Base-by-base conservation (phyloP, 1,139 yeast genomes). In the Pichia sp. region DNA sequence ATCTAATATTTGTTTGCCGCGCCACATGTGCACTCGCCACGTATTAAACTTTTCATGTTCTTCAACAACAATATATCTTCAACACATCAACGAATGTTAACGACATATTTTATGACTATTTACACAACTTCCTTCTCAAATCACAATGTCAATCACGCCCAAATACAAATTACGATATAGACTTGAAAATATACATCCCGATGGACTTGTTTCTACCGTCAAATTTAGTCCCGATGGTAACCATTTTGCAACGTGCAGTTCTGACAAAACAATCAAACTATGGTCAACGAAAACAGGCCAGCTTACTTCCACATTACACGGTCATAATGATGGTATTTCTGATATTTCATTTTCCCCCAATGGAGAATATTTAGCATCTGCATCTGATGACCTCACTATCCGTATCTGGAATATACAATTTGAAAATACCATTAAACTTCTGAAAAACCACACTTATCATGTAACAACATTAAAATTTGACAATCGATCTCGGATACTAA, bases 371-470 rank as follows among this genome's bases (percentile, higher is more conserved):
- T 49, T 91, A 6, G 96, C 95, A 2, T 77, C 95, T 0, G 91
- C 83, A 1, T 82, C 95, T 0, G 97, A 91, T 57, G 98, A 91
- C 60, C 69, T 79, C 48, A 80, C 95, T 0, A 71, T 89, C 6
- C 70, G 91, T 32, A 64, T 91, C 4, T 87, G 95, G 87, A 74
- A 80, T 39, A 60, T 80, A 3, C 55, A 59, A 30, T 67, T 65
- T 44, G 73, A 72, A 4, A 71, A 71, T 48, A 69, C 80, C 43
- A 58, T 84, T 33, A 76, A 80, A 43, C 68, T 79, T 3, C 61
- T 89, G 30, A 69, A 73, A 40, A 91, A 94, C 14, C 98, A 91
- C 56, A 86, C 95, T 0, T 91, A 81, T 50, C 91, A 87, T 48
- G 86, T 87, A 18, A 80, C 87, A 3, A 69, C 85, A 13, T 64